Evolutionary conservation across 164 flowering plant species (phyloP).

Genomic region (Protea cynaroides): DNA sequence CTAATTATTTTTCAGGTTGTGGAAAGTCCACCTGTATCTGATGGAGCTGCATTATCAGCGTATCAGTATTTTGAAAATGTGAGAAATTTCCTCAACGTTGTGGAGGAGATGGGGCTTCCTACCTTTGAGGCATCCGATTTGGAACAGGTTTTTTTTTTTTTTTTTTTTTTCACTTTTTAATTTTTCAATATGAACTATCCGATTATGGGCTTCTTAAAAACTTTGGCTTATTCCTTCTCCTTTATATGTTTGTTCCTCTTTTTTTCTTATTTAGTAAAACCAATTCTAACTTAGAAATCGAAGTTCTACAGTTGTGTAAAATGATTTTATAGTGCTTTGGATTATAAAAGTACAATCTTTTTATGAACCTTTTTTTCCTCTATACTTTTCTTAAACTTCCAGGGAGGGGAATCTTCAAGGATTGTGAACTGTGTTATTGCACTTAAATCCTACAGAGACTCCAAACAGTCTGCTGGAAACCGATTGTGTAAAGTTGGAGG

Average conservation of each 20-base stretch:
- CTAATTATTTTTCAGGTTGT: constrained; percentile 57
- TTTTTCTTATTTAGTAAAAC: background rate
- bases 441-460: constrained; percentile 79
- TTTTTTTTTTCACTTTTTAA: too few species aligned
- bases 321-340: too few species aligned
- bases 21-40: constrained; percentile 82
- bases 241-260: too few species aligned
- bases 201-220: too few species aligned
- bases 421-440: constrained; percentile 81
- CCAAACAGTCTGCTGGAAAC: constrained; percentile 76
- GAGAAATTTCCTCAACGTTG: constrained; percentile 84
- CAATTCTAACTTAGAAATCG: background rate
- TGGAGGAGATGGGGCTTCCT: constrained; percentile 86
- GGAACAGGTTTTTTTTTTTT: constrained; percentile 56
- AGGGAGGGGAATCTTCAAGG: constrained; percentile 90
- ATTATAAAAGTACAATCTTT: background rate
- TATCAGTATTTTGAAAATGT: constrained; percentile 97
- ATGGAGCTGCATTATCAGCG: constrained; percentile 95
- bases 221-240: too few species aligned
- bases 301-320: too few species aligned
- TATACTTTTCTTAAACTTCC: constrained; percentile 10
- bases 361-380: constrained; percentile 2
- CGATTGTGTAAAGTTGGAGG: constrained; percentile 89
- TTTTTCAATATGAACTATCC: too few species aligned
- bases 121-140: constrained; percentile 96